phyloP scores from a whole-genome alignment of 2,329 filamentous ascomycete genomes.

The Fusarium coicis region DNA sequence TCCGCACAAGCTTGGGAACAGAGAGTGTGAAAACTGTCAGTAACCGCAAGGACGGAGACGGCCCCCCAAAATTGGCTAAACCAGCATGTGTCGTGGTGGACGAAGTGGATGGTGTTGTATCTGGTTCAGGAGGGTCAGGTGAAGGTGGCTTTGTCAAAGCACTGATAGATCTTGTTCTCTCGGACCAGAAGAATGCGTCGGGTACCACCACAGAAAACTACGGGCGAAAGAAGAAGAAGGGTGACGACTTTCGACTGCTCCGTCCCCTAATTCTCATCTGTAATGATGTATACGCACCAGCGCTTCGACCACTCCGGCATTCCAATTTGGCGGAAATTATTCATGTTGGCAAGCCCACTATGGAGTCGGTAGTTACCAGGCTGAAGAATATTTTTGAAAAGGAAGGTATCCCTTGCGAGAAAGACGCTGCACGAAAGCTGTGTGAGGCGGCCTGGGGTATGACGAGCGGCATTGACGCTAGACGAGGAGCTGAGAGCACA shows the following conservation, averaged over 20 bases:
- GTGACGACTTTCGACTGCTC: constrained; percentile 87
- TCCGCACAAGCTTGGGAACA: constrained; percentile 90
- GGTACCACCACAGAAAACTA: constrained; percentile 39
- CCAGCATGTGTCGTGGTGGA: constrained; percentile 96
- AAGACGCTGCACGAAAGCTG: constrained; percentile 85
- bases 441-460: constrained; percentile 88
- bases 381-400: constrained; percentile 87
- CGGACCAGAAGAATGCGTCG: constrained; percentile 81
- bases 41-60: constrained; percentile 66
- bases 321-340: constrained; percentile 88
- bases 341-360: constrained; percentile 86
- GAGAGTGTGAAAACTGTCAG: constrained; percentile 87
- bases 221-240: constrained; percentile 72
- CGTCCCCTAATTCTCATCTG: constrained; percentile 93
- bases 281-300: constrained; percentile 95
- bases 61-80: constrained; percentile 75
- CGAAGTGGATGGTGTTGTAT: constrained; percentile 94
- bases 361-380: constrained; percentile 85
- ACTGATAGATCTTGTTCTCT: constrained; percentile 85
- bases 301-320: constrained; percentile 86
- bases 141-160: constrained; percentile 97
- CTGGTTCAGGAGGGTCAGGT: constrained; percentile 78
- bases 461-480: constrained; percentile 75
- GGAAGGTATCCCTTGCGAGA: constrained; percentile 88
- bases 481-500: constrained; percentile 73